Evolutionary conservation across 176 grass and related monocot species (phyloP).

Genomic region (Alopecurus myosuroides): DNA sequence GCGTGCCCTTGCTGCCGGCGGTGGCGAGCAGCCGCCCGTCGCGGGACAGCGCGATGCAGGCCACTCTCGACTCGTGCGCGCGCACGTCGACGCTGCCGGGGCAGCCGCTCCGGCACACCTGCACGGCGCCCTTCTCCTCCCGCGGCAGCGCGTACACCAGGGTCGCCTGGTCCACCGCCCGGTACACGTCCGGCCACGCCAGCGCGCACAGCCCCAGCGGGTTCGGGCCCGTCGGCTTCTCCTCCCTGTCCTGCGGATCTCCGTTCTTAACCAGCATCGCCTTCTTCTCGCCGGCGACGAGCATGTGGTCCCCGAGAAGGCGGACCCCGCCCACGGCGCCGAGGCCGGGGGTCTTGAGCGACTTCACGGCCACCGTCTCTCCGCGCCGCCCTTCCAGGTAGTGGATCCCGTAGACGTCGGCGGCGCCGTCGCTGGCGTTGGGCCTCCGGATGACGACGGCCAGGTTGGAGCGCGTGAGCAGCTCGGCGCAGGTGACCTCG

Average conservation of each 20-base stretch:
- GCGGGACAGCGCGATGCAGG: slow-evolving; percentile 53
- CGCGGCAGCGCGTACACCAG: slow-evolving; percentile 46
- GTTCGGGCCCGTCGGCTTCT: slow-evolving; percentile 55
- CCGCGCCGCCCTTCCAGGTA: background rate
- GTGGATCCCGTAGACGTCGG: background rate
- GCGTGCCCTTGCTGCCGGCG: slow-evolving; percentile 65
- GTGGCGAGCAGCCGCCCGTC: slow-evolving; percentile 73
- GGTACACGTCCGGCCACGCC: background rate
- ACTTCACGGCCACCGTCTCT: background rate
- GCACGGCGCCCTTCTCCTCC: slow-evolving; percentile 48
- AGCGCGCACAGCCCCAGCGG: slow-evolving; percentile 61
- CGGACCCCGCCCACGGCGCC: slow-evolving; percentile 37
- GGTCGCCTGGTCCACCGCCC: background rate
- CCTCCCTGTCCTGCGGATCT: background rate
- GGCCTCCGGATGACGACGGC: slow-evolving; percentile 8
- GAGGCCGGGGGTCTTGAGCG: background rate
- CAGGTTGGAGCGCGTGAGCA: background rate
- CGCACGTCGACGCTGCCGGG: slow-evolving; percentile 30
- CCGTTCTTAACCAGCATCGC: slow-evolving; percentile 3
- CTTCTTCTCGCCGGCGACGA: slow-evolving; percentile 42
- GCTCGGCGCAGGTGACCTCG: slow-evolving; percentile 4
- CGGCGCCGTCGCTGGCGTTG: background rate
- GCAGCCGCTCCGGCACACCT: slow-evolving; percentile 21
- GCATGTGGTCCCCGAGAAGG: slow-evolving; percentile 31
- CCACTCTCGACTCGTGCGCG: slow-evolving; percentile 44